A percentile compares a stretch with the other conserved stretches of the same genome.
Evolutionary conservation across 768 basidiomycete genomes (phyloP).

Genomic region (Dacryopinax primogenitus): DNA sequence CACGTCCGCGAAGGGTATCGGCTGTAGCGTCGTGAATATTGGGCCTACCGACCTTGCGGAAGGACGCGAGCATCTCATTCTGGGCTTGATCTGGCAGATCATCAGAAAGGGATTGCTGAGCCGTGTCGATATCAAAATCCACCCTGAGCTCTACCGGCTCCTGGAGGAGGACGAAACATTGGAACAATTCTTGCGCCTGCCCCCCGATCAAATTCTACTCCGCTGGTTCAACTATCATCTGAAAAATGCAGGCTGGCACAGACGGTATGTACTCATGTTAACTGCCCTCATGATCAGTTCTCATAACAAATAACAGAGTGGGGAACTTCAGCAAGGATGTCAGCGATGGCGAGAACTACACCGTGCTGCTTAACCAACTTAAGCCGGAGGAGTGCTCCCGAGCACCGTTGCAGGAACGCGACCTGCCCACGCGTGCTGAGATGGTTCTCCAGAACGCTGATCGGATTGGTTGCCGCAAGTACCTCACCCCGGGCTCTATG

Average conservation of each 20-base stretch:
- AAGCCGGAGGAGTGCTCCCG: slow-evolving; percentile 86
- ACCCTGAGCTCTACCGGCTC: slow-evolving; percentile 90
- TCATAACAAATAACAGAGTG: slow-evolving; percentile 41
- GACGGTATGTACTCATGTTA: slow-evolving; percentile 39
- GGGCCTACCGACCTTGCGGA: slow-evolving; percentile 86
- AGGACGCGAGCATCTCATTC: slow-evolving; percentile 88
- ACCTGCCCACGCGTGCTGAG: slow-evolving; percentile 75
- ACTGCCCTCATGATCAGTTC: not conserved
- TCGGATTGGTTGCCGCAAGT: slow-evolving; percentile 86
- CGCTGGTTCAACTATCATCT: slow-evolving; percentile 99
- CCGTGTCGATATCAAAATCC: slow-evolving; percentile 95
- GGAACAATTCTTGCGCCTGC: slow-evolving; percentile 83
- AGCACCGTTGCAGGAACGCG: slow-evolving; percentile 76
- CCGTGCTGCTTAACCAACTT: slow-evolving; percentile 86
- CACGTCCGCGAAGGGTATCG: slow-evolving; percentile 93
- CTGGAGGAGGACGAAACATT: slow-evolving; percentile 96
- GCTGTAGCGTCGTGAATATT: slow-evolving; percentile 97
- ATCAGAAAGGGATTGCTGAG: slow-evolving; percentile 85
- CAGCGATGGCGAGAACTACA: slow-evolving; percentile 96
- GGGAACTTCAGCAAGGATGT: slow-evolving; percentile 97
- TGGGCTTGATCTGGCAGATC: slow-evolving; percentile 98
- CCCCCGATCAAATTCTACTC: slow-evolving; percentile 94
- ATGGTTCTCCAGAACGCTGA: slow-evolving; percentile 88
- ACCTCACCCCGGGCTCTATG: slow-evolving; percentile 82
- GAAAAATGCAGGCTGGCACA: slow-evolving; percentile 84